phyloP scores from a whole-genome alignment of 805 yeast genomes.

The Dipodascus geniculatus region DNA sequence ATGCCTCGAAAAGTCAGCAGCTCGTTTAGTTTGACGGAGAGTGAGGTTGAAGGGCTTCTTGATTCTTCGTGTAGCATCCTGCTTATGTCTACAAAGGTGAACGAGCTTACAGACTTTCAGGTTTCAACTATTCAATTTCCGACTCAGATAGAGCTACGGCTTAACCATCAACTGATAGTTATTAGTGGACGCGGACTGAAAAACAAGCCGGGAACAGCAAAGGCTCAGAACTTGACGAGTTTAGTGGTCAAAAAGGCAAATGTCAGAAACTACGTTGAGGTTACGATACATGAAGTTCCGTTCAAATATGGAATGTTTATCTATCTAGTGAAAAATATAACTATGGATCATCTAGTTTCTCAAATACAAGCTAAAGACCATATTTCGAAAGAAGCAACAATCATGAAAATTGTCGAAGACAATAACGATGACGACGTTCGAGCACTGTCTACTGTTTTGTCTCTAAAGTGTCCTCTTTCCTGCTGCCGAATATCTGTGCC shows the following conservation, averaged over 20 bases:
- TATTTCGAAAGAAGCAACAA: conserved; percentile 40
- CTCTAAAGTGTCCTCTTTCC: conserved; percentile 72
- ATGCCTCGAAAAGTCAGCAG: conserved; percentile 4
- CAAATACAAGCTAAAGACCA: conserved; percentile 36
- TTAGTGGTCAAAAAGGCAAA: neutral
- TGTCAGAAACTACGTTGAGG: conserved; percentile 35
- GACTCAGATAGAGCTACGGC: conserved; percentile 50
- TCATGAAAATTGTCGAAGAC: conserved; percentile 35
- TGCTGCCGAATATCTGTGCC: conserved; percentile 62
- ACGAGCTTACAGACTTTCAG: conserved; percentile 8
- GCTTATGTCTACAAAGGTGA: conserved; percentile 36
- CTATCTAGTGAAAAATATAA: conserved; percentile 42
- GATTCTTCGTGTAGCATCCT: conserved; percentile 30
- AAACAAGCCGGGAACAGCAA: conserved; percentile 63
- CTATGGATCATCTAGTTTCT: conserved; percentile 33
- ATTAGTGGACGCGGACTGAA: conserved; percentile 64
- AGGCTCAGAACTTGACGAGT: conserved; percentile 34
- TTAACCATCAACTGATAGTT: conserved; percentile 40
- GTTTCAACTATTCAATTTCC: conserved; percentile 48
- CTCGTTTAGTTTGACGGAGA: conserved; percentile 32
- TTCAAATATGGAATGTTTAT: conserved; percentile 32
- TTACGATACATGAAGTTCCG: conserved; percentile 42
- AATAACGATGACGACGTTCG: conserved; percentile 60
- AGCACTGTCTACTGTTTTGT: conserved; percentile 51
- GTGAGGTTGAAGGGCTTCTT: conserved; percentile 32